Base-by-base conservation (phyloP, 768 basidiomycete species). In the Rhizopogon roseolus region DNA sequence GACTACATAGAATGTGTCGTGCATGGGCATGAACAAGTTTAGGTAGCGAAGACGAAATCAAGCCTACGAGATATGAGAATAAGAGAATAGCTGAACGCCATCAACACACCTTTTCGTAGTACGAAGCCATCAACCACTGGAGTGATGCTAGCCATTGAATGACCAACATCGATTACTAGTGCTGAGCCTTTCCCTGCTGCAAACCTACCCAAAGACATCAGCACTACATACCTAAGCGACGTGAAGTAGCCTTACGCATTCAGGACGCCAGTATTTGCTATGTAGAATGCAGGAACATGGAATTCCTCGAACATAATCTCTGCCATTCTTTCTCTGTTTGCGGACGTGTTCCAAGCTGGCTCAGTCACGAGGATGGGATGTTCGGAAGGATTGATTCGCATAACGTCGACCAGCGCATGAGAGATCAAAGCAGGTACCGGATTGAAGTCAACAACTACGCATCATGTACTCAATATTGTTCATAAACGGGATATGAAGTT, bases 291-390 rank as follows among this genome's bases (percentile, higher is more conserved):
- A 8, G 97, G 96, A 6, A 88, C 88, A 44, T 90, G 77, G 62
- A 97, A 96, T 61, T 96, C 88, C 70, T 99, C 97, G 63, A 98
- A 98, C 85, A 97, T 90, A 44, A 97, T 89, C 72, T 98, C 93
- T 10, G 93, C 90, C 87, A 98, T 90, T 52, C 88, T 81, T 73
- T 98, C 93, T 55, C 96, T 76, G 65, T 97, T 93, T n/a, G 85
- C 85, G 19, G 85, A 76, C 0, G 93, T 91, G 66, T 98, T 98
- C 97, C 97, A 99, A 3, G 94, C 86, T 6, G 94, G 89, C 67
- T 99, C 97, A 0, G 97, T 98, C 7, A 94, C 81, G 40, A 99
- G 81, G 41, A 98, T 71, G 1, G 97, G 97, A 64, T 97, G 95
- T 60, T 98, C 93, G 5, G 85, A 73, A 3, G 91, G 78, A 59